Evolutionary conservation across 805 yeast genomes (phyloP).

Genomic region (Yamadazyma ubonensis): DNA sequence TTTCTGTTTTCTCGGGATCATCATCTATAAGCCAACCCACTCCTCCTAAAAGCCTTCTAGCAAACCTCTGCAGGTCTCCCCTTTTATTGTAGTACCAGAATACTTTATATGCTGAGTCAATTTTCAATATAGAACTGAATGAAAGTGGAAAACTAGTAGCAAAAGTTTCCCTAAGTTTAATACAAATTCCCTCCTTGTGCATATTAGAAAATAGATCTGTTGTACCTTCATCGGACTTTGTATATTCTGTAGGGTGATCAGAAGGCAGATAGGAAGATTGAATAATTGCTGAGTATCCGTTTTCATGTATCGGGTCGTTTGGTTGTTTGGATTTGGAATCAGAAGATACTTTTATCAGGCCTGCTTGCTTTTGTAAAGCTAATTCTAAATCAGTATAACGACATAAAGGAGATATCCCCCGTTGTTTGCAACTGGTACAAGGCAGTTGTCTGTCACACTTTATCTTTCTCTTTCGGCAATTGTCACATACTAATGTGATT

Average conservation of each 20-base stretch:
- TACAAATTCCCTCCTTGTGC: neutral
- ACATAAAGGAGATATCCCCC: slow-evolving; percentile 15
- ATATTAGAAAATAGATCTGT: slow-evolving; percentile 12
- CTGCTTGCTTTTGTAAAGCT: slow-evolving; percentile 9
- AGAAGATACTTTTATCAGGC: slow-evolving; percentile 11
- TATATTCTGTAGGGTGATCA: neutral
- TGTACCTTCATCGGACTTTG: slow-evolving; percentile 2
- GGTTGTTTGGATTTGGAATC: neutral
- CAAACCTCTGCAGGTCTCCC: neutral
- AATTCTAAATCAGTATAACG: slow-evolving; percentile 13
- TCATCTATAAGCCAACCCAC: slow-evolving; percentile 13
- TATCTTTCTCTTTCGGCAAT: slow-evolving; percentile 47
- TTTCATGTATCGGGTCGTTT: too few relatives aligned
- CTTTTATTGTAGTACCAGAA: slow-evolving; percentile 13
- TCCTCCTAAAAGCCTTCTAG: slow-evolving; percentile 1
- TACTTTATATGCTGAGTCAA: slow-evolving; percentile 11
- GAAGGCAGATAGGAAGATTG: neutral
- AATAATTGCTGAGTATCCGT: too few relatives aligned
- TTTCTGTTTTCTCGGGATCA: neutral
- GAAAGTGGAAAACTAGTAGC: slow-evolving; percentile 11
- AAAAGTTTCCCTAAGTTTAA: slow-evolving; percentile 3
- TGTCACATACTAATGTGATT: slow-evolving; percentile 45
- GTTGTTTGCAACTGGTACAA: slow-evolving; percentile 23
- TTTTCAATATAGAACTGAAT: slow-evolving; percentile 8
- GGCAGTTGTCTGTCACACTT: slow-evolving; percentile 40